Evolutionary conservation across 2,329 filamentous ascomycete species (phyloP).

Genomic region (Colletotrichum horii): DNA sequence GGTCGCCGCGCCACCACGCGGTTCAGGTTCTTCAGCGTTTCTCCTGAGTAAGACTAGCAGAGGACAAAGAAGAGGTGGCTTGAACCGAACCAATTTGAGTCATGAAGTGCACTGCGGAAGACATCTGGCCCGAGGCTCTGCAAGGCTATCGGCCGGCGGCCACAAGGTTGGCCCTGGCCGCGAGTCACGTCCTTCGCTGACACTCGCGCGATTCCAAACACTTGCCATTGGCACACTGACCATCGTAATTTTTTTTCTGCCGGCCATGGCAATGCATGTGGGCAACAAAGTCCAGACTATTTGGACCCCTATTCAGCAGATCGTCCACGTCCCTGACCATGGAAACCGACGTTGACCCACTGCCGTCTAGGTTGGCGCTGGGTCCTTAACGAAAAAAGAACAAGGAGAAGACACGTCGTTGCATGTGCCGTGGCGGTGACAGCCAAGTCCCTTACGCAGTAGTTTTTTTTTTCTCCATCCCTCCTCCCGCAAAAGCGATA

Average conservation of each 20-base stretch:
- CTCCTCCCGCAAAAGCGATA: background rate
- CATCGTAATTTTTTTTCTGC: slow-evolving; percentile 1
- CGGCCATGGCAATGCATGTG: background rate
- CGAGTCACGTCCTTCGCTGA: slow-evolving; percentile 10
- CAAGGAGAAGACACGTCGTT: slow-evolving; percentile 9
- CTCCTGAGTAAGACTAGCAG: background rate
- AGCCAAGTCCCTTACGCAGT: background rate
- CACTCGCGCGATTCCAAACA: slow-evolving; percentile 3
- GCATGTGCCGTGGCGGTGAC: slow-evolving; percentile 6
- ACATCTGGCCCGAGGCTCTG: background rate
- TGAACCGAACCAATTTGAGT: background rate
- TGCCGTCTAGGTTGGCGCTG: background rate
- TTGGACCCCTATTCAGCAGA: slow-evolving; percentile 20
- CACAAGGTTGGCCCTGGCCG: background rate
- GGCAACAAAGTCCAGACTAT: background rate
- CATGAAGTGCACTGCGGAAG: background rate
- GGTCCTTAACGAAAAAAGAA: background rate
- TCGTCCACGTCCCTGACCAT: background rate
- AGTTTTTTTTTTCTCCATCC: background rate
- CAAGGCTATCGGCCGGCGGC: background rate
- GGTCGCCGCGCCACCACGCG: background rate
- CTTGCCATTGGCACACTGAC: background rate
- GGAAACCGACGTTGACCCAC: background rate
- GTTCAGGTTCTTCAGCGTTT: background rate
- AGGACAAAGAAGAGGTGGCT: background rate